These are phyloP conservation scores for Yamadazyma phyllophila DNA, from an alignment of 805 yeast genomes.

Conservation along the genomic window DNA sequence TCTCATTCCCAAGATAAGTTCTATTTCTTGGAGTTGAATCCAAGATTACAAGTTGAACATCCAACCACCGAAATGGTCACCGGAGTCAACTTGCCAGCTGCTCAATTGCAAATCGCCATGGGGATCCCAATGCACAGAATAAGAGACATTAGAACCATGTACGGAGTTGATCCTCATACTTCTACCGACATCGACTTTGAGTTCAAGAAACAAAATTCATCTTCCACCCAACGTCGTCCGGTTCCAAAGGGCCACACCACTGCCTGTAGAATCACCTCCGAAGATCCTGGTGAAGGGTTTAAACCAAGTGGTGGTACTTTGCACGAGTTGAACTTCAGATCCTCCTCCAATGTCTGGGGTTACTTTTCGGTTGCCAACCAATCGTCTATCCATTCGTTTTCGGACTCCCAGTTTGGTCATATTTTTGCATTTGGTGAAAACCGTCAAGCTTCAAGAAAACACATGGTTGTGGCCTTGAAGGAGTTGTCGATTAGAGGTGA, in stretches of 20 bases:
- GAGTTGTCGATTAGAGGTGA: conserved; percentile 98
- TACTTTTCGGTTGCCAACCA: conserved; percentile 95
- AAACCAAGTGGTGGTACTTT: conserved; percentile 97
- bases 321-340: conserved; percentile 94
- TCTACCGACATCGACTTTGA: conserved; percentile 88
- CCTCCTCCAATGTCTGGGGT: conserved; percentile 99
- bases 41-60: conserved; percentile 99
- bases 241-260: conserved; percentile 98
- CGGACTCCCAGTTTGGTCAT: conserved; percentile 99
- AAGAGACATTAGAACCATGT: conserved; percentile 85
- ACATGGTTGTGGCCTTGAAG: conserved; percentile 97
- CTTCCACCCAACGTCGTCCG: conserved; percentile 84
- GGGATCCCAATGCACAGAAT: conserved; percentile 97
- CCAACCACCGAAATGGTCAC: conserved; percentile 99
- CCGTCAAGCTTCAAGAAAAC: conserved; percentile 96
- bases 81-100: conserved; percentile 97
- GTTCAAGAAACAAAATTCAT: conserved; percentile 69
- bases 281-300: conserved; percentile 99
- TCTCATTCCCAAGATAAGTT: conserved; percentile 93
- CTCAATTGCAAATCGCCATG: conserved; percentile 98
- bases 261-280: conserved; percentile 98
- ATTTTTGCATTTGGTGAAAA: conserved; percentile 99
- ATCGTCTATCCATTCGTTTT: conserved; percentile 95
- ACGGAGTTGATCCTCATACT: conserved; percentile 95
- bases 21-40: conserved; percentile 94